A percentile compares a stretch with the other conserved stretches of the same genome.
These are phyloP conservation scores for Ascomycota sp. DNA, from an alignment of 2,329 filamentous ascomycete species.

Conservation along the genomic window DNA sequence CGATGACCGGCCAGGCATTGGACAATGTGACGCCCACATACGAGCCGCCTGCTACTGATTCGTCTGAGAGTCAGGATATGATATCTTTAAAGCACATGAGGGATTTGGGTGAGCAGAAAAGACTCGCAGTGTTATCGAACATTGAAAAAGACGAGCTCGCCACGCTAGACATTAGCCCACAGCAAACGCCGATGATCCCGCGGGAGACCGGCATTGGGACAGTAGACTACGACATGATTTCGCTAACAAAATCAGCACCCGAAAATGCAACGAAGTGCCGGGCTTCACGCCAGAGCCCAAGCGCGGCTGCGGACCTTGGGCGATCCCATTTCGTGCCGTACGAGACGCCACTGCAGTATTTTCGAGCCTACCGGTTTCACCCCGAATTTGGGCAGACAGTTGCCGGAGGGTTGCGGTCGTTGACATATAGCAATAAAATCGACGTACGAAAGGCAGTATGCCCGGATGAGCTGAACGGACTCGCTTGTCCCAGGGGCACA, in stretches of 20 bases:
- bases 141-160: too few relatives aligned
- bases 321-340: conserved; percentile 33
- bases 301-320: conserved; percentile 1
- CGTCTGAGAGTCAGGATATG: conserved; percentile 1
- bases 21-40: conserved; percentile 26
- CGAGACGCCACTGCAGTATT: conserved; percentile 58
- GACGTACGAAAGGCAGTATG: conserved; percentile 54
- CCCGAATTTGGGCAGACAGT: conserved; percentile 49
- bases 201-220: too few relatives aligned
- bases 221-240: too few relatives aligned
- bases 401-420: conserved; percentile 56
- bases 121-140: too few relatives aligned
- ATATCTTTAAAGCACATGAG: too few relatives aligned
- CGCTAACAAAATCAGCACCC: background rate
- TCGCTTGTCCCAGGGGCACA: conserved; percentile 45
- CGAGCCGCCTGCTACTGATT: conserved; percentile 26
- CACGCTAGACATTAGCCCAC: too few relatives aligned
- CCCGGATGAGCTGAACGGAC: conserved; percentile 47
- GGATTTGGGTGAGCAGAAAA: too few relatives aligned
- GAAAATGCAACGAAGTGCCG: background rate
- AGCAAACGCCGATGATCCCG: too few relatives aligned
- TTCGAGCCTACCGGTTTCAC: conserved; percentile 80
- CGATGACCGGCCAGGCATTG: conserved; percentile 17
- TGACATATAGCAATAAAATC: conserved; percentile 86
- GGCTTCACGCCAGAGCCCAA: background rate